Evolutionary conservation across 108 stramenopile genomes (phyloP).

Genomic region (Cyclotella distinguenda): DNA sequence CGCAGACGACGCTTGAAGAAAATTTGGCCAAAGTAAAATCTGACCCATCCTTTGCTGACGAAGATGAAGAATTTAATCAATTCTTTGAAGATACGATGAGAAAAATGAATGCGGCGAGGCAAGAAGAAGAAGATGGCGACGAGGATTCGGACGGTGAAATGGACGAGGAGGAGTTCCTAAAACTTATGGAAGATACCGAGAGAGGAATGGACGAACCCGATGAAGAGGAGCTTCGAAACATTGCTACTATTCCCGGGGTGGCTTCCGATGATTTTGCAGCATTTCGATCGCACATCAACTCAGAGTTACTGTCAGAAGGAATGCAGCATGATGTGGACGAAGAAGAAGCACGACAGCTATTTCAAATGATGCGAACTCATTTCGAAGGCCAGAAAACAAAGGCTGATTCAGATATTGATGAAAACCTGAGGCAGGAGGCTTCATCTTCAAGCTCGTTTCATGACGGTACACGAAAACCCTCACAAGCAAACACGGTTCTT

Average conservation of each 20-base stretch:
- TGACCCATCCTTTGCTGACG: neutral
- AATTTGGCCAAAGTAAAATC: neutral
- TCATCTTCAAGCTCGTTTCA: conserved; percentile 3
- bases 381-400: conserved; percentile 22
- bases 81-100: conserved; percentile 11
- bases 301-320: conserved; percentile 36
- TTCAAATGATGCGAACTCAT: conserved; percentile 52
- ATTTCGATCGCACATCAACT: conserved; percentile 28
- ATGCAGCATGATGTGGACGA: conserved; percentile 40
- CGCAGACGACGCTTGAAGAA: conserved; percentile 10
- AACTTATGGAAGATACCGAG: conserved; percentile 52
- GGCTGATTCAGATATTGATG: conserved; percentile 4
- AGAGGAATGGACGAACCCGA: conserved; percentile 44
- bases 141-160: conserved; percentile 34
- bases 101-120: conserved; percentile 1
- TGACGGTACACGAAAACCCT: neutral
- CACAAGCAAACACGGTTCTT: neutral
- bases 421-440: neutral
- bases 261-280: conserved; percentile 36
- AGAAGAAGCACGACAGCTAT: conserved; percentile 61
- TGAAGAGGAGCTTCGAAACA: conserved; percentile 42
- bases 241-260: conserved; percentile 33
- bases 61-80: conserved; percentile 5
- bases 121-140: conserved; percentile 23
- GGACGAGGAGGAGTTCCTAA: conserved; percentile 60